Evolutionary conservation across 1,284 basidiomycete species (phyloP).

Genomic region (Athelia sp.): DNA sequence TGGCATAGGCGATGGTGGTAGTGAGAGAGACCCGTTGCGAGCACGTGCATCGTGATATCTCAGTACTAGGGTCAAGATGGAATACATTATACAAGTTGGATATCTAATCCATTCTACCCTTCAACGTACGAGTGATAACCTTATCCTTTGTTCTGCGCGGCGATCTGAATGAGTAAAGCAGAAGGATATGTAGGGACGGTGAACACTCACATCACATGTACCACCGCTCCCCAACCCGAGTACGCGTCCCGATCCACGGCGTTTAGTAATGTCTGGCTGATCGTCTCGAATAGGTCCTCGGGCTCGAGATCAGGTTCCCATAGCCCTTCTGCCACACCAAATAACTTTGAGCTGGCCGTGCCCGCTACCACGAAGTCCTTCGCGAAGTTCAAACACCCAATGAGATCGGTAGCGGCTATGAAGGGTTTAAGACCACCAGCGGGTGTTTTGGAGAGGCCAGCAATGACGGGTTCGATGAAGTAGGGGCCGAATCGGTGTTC

Average conservation of each 20-base stretch:
- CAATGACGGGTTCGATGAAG: constrained; percentile 97
- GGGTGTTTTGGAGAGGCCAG: constrained; percentile 79
- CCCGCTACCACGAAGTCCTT: constrained; percentile 98
- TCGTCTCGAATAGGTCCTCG: constrained; percentile 98
- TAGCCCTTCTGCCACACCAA: constrained; percentile 95
- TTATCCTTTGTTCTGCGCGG: constrained; percentile 75
- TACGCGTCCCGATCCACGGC: constrained; percentile 95
- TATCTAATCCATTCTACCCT: constrained; percentile 86
- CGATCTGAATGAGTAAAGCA: constrained; percentile 7
- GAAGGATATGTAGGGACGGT: constrained; percentile 5
- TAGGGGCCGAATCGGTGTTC: constrained; percentile 96
- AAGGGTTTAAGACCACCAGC: constrained; percentile 81
- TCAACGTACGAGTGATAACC: constrained; percentile 81
- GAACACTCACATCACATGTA: constrained; percentile 87
- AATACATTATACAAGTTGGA: constrained; percentile 2
- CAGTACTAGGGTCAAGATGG: no score
- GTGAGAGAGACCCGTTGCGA: no score
- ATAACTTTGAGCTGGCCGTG: constrained; percentile 90
- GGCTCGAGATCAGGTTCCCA: constrained; percentile 98
- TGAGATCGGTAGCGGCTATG: constrained; percentile 94
- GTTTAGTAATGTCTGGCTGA: constrained; percentile 93
- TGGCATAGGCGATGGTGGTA: no score
- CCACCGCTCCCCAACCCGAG: constrained; percentile 95
- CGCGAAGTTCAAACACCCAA: constrained; percentile 93
- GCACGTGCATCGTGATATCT: no score